Base-by-base conservation (phyloP, 768 basidiomycete genomes). In the Boletus edulis region DNA sequence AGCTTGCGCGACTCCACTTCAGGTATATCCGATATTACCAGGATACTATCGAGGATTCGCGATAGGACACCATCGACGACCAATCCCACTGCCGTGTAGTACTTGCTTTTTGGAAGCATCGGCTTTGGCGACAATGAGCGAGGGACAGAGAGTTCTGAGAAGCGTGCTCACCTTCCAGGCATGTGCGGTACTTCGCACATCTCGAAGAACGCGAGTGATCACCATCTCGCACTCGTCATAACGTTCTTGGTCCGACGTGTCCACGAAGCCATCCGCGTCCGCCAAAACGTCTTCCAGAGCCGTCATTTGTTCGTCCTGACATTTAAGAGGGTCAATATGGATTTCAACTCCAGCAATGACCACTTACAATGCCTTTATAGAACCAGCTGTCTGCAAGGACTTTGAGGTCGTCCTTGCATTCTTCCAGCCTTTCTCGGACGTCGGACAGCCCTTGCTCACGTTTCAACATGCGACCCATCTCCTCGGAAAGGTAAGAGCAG, bases 1-100 rank as follows among this genome's bases (percentile, higher is more conserved):
- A 97, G 72, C 47, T 84, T 78, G 60, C 89, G 86, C 2, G 93
- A 95, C 63, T 97, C 95, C 10, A 85, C 75, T 61, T 90, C 93
- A 0, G 94, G 85, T 57, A 98, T 97, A 69, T 98, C 95, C 6
- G 81, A 77, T 43, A 97, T 74, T 1, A 82, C 82, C 35, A 95
- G 75, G 18, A 97, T 78, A 63, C 91, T 87, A 37, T 78, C 78
- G 14, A 93, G 76, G 20, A 96, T 79, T 18, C 83, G 78, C 7
- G 77, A 78, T 24, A 96, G 75, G 7, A 82, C 83, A 7, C 81
- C 77, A 47, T 95, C 85, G 6, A 86, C 81, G 13, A 94, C 70
- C 27, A 78, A 71, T 12, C 94, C 95, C 15, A 92, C 70, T 1
- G 86, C 85, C 17, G 76, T 74, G 59, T 91, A 85, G 64, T 89